Evolutionary conservation across 192 early-diverging fungal species (phyloP), one percentile per base, ranked within the genome.

Genomic region (Bifiguratus adelaidae): DNA sequence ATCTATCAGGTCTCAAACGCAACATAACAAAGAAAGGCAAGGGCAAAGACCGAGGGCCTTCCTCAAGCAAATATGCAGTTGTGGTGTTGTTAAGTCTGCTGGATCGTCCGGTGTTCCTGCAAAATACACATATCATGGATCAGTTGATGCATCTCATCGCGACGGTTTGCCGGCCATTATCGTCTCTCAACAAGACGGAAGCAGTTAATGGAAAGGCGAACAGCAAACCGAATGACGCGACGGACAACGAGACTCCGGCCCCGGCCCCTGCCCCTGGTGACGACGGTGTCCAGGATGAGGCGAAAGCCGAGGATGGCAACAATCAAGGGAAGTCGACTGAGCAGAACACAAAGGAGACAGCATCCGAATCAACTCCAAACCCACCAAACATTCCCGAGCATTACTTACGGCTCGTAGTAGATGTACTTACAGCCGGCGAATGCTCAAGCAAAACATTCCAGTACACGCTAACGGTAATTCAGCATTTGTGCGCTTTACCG

Each of bases 391-490:
- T 95, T 34, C 95, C 92, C 9, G 82, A 85, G 3, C 70, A 82
- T 27, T 86, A 83, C 42, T 52, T 93, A n/a, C 78, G 81, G 9
- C 61, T 82, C 3, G 82, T 98, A 20, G 88, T 98, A 24, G 85
- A 93, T 45, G 90, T 95, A 0, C 63, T 98, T 25, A 92, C 87
- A 18, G 79, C 77, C 13, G 91, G 87, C 18, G 92, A 90, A 59
- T 91, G 88, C 54, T 86, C 95, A 16, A 80, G 83, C 52, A 84
- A 82, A 47, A 98, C 90, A 2, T 98, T 96, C 81, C 91, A 94
- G 67, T 88, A 83, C 54, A 92, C 89, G 2, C 68, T 95, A 5
- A 74, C 81, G 27, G 82, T 92, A 21, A 91, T 98, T 40, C 90
- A 92, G 53, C 80, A 94, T 42, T 66, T 98, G 24, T 84, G 85